phyloP scores from a whole-genome alignment of 345 rosid genomes.

The Salix brachista region DNA sequence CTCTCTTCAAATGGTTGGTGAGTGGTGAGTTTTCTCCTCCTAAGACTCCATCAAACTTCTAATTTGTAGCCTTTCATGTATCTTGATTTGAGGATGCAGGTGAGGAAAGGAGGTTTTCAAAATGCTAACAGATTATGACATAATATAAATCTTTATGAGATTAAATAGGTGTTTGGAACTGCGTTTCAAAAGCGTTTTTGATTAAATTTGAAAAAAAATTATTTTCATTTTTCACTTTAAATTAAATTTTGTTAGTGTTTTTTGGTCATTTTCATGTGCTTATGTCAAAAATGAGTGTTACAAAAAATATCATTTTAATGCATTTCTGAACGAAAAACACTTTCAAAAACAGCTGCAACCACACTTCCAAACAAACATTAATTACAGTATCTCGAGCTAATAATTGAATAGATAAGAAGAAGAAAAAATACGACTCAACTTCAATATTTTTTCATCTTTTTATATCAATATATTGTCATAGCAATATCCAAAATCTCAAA shows the following conservation, averaged over 20 bases:
- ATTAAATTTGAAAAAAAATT: too few relatives aligned
- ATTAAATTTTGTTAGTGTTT: too few relatives aligned
- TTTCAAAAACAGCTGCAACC: too few relatives aligned
- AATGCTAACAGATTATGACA: not conserved
- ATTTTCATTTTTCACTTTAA: too few relatives aligned
- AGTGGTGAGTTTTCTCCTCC: conserved; percentile 17
- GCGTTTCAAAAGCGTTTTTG: too few relatives aligned
- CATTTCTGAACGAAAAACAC: too few relatives aligned
- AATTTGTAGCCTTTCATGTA: not conserved
- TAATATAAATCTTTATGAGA: not conserved
- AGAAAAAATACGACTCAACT: not conserved
- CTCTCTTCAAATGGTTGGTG: conserved; percentile 5
- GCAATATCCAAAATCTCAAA: not conserved
- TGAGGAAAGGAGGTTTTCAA: not conserved
- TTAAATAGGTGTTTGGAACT: too few relatives aligned
- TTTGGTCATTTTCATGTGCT: too few relatives aligned
- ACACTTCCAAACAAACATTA: too few relatives aligned
- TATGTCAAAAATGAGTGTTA: too few relatives aligned
- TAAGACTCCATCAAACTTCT: conserved; percentile 29
- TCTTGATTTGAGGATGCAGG: conserved; percentile 18
- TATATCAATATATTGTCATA: too few relatives aligned
- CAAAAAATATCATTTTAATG: too few relatives aligned
- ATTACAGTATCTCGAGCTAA: not conserved
- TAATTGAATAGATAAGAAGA: not conserved
- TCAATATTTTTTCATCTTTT: not conserved